Percentiles rank a stretch among this genome's conserved stretches.
phyloP scores from a whole-genome alignment of 306 rosid species.

The Psophocarpus tetragonolobus region DNA sequence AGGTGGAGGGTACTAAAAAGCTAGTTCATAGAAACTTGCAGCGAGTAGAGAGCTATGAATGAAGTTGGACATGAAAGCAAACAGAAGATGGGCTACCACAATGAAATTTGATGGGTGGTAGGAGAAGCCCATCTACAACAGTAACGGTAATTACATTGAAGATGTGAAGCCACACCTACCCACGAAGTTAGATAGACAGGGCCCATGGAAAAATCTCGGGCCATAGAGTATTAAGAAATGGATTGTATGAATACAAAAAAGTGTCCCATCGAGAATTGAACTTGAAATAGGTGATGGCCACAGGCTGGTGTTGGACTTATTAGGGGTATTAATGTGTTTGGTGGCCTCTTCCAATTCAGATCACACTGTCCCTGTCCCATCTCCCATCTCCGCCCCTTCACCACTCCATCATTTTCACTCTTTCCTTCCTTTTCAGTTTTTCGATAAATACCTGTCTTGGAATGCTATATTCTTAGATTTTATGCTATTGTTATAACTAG shows the following conservation, averaged over 20 bases:
- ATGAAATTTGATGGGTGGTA: neutral
- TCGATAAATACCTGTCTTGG: neutral
- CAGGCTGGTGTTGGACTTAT: slow-evolving; percentile 40
- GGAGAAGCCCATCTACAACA: neutral
- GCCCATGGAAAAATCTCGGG: neutral
- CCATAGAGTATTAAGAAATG: neutral
- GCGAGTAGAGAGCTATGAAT: too few species aligned
- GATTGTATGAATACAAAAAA: neutral
- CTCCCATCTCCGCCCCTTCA: slow-evolving; percentile 20
- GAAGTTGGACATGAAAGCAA: neutral
- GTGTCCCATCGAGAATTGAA: slow-evolving; percentile 23
- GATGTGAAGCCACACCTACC: neutral
- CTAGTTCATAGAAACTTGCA: too few species aligned
- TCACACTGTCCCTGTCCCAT: slow-evolving; percentile 39
- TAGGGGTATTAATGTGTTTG: slow-evolving; percentile 34
- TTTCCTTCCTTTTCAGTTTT: neutral
- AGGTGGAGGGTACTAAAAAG: too few species aligned
- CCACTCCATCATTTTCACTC: neutral
- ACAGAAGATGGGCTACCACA: neutral
- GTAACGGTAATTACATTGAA: neutral
- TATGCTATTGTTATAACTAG: neutral
- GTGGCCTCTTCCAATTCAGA: slow-evolving; percentile 22
- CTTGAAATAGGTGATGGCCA: neutral
- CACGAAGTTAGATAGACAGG: neutral
- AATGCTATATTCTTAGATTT: neutral